phyloP scores from a whole-genome alignment of 2,329 filamentous ascomycete species.

The Alternaria sp. region DNA sequence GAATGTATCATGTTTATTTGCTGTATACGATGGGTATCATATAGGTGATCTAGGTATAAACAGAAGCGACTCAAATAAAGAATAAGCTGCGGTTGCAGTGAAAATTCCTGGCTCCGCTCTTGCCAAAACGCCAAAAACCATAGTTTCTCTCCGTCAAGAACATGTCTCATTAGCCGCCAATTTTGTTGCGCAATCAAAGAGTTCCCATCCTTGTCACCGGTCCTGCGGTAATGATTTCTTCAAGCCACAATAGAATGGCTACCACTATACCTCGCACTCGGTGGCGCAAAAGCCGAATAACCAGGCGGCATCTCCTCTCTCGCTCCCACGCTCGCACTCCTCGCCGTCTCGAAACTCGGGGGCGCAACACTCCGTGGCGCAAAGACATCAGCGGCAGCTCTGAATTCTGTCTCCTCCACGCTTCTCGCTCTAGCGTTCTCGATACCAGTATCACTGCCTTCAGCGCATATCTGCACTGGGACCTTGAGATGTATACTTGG shows the following conservation, averaged over 20 bases:
- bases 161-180: neutral
- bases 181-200: neutral
- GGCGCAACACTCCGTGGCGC: constrained; percentile 48
- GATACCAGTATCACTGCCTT: constrained; percentile 47
- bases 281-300: constrained; percentile 36
- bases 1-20: neutral
- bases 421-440: constrained; percentile 45
- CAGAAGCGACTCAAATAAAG: neutral
- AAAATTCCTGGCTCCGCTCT: neutral
- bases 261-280: constrained; percentile 17
- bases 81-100: neutral
- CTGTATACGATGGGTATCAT: constrained; percentile 4
- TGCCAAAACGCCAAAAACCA: neutral
- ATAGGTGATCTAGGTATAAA: neutral
- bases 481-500: constrained; percentile 53
- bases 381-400: constrained; percentile 47
- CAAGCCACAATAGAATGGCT: constrained; percentile 11
- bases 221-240: neutral
- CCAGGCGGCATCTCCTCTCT: constrained; percentile 43
- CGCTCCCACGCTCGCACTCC: constrained; percentile 11
- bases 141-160: neutral
- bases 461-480: constrained; percentile 57
- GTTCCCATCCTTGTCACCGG: neutral
- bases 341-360: constrained; percentile 28
- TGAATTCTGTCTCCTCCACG: constrained; percentile 38